A percentile compares a stretch with the other conserved stretches of the same genome.
These are phyloP conservation scores for Plasmodium blacklocki DNA, from an alignment of 169 alveolate species.

Conservation along the genomic window DNA sequence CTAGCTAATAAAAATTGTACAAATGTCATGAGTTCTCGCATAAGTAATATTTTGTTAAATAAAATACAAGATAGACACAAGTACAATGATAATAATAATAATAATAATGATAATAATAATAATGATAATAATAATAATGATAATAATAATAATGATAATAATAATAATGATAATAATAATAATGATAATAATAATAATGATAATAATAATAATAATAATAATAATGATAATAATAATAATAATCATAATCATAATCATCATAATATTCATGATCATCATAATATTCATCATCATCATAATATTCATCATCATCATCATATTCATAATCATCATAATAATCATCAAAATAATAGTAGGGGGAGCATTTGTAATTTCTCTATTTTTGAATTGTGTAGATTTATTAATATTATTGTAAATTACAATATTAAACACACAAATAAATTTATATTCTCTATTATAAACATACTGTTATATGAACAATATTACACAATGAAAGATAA, in stretches of 20 bases:
- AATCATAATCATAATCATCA: neutral
- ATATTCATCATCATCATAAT: neutral
- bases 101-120: neutral
- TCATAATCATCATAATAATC: neutral
- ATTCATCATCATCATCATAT: neutral
- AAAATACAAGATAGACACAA: neutral
- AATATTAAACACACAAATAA: slow-evolving; percentile 3
- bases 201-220: neutral
- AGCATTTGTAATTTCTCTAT: slow-evolving; percentile 23
- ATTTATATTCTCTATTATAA: slow-evolving; percentile 5
- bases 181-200: neutral
- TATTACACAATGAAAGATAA: slow-evolving; percentile 1
- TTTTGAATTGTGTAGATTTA: slow-evolving; percentile 43
- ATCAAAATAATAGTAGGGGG: neutral
- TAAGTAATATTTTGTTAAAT: neutral
- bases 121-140: neutral
- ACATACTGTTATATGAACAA: slow-evolving; percentile 13
- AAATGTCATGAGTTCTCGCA: neutral
- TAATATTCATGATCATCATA: too few species aligned
- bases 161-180: neutral
- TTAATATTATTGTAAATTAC: slow-evolving; percentile 32
- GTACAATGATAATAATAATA: neutral
- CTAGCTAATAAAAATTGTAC: slow-evolving; percentile 9
- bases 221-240: neutral
- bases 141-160: neutral